Base-by-base conservation (phyloP, 495 filamentous ascomycete species). In the Endocarpon pusillum region DNA sequence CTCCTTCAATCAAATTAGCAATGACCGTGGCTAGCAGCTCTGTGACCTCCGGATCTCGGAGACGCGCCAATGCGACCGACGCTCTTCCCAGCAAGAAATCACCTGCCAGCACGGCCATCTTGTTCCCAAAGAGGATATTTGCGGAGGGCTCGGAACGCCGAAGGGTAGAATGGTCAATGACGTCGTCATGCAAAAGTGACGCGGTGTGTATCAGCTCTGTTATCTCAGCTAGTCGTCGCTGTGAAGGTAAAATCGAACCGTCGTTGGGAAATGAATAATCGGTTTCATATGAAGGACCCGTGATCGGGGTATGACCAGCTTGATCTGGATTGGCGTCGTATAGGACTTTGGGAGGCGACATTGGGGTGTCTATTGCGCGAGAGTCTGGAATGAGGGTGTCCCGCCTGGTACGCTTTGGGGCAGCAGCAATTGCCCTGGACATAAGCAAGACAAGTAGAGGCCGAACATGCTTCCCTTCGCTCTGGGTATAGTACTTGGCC, bases 401-500 rank as follows among this genome's bases (percentile, higher is more conserved):
- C 34, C 44, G 59, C 51, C 47, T 57, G 39, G 56, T 36, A 35
- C 46, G 40, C 22, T 55, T 57, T 22, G 87, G 79, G 36, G 78
- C 73, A 42, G 78, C 57, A 12, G 81, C 73, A 2, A 85, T 94
- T 0, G 89, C 89, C 46, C 83, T 73, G 24, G 86, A 86, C 89
- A 97, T 94, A 36, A 97, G 73, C 32, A 97, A 67, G 19, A 97
- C 81, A 33, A 97, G 73, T 50, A 94, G 68, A 3, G 89, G 89
- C 41, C 89, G 79, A 42, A 96, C 78, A 53, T 94, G 91, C 55
- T 97, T 97, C 34, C 89, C 89, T 55, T 94, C 85, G 33, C 78
- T 78, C 44, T 81, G 75, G n/a, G 89, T 93, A 50, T 97, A 97
- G 64, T 97, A 96, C 52, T 96, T 97, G 19, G 91, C 83, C 11